Conservation (phyloP, 2,329 filamentous ascomycete species). For the Rhynchosporium graminicola region DNA sequence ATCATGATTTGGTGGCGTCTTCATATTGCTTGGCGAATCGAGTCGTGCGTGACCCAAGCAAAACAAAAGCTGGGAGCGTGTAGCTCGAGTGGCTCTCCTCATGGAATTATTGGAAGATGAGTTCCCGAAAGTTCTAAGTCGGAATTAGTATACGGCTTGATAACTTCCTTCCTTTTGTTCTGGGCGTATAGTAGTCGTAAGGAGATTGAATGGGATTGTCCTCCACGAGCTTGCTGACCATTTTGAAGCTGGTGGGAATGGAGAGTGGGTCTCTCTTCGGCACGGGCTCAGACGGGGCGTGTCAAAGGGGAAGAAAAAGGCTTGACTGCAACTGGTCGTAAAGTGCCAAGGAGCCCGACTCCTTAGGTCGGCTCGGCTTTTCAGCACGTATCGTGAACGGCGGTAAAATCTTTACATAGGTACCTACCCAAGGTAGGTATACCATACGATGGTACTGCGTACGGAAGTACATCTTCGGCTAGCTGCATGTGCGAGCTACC, state of each 20-base stretch:
- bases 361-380: conserved; percentile 1
- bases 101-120: background rate
- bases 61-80: conserved; percentile 4
- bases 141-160: background rate
- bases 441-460: background rate
- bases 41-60: conserved; percentile 7
- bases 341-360: conserved; percentile 3
- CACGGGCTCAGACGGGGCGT: background rate
- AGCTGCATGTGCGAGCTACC: conserved; percentile 14
- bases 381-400: conserved; percentile 1
- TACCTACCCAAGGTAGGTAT: no score
- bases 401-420: background rate
- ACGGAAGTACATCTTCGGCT: conserved; percentile 7
- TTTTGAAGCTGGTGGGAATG: background rate
- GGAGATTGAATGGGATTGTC: conserved; percentile 14
- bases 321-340: conserved; percentile 9
- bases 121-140: background rate
- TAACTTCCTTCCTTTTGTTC: conserved; percentile 1
- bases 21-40: background rate
- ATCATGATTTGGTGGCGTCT: conserved; percentile 12
- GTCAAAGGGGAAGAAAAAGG: conserved; percentile 13
- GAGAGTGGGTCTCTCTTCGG: conserved; percentile 5
- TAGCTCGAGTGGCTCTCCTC: conserved; percentile 9
- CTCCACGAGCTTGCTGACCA: background rate
- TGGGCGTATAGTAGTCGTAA: background rate